These are phyloP conservation scores for Choanephora cucurbitarum DNA, from an alignment of 371 early-diverging fungal species.

Conservation along the genomic window DNA sequence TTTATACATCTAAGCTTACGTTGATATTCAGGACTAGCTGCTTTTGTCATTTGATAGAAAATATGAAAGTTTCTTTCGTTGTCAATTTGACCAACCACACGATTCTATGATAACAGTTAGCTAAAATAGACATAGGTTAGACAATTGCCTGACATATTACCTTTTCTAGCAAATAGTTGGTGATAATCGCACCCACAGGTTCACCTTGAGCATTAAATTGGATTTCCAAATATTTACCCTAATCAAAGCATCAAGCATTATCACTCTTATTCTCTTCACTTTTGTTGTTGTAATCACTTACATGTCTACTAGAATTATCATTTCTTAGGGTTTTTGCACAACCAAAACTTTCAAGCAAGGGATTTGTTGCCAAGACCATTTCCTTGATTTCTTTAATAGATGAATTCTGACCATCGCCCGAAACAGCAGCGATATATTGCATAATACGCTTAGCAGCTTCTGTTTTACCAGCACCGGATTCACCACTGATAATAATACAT, in stretches of 20 bases:
- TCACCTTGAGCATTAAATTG: constrained; percentile 92
- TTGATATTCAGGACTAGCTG: constrained; percentile 73
- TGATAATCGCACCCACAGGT: constrained; percentile 97
- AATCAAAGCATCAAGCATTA: background rate
- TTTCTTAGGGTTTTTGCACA: constrained; percentile 99
- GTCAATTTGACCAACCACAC: constrained; percentile 94
- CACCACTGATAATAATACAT: constrained; percentile 96
- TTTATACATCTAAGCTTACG: too few relatives aligned
- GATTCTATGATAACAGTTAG: constrained; percentile 48
- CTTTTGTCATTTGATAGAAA: constrained; percentile 90
- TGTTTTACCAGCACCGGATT: constrained; percentile 92
- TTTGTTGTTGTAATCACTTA: constrained; percentile 55
- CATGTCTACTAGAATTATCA: constrained; percentile 98
- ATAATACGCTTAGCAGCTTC: constrained; percentile 91
- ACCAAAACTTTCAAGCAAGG: constrained; percentile 98
- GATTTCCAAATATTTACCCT: constrained; percentile 99
- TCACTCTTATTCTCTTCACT: background rate
- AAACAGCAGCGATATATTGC: constrained; percentile 97
- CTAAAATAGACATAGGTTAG: background rate
- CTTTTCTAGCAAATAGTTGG: constrained; percentile 98
- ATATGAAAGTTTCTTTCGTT: constrained; percentile 99
- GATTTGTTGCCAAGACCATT: constrained; percentile 96
- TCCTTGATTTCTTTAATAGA: constrained; percentile 92
- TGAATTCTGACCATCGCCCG: constrained; percentile 68
- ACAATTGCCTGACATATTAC: constrained; percentile 34